Evolutionary conservation across 2,329 filamentous ascomycete species (phyloP).

Genomic region (Xylaria hypoxylon): DNA sequence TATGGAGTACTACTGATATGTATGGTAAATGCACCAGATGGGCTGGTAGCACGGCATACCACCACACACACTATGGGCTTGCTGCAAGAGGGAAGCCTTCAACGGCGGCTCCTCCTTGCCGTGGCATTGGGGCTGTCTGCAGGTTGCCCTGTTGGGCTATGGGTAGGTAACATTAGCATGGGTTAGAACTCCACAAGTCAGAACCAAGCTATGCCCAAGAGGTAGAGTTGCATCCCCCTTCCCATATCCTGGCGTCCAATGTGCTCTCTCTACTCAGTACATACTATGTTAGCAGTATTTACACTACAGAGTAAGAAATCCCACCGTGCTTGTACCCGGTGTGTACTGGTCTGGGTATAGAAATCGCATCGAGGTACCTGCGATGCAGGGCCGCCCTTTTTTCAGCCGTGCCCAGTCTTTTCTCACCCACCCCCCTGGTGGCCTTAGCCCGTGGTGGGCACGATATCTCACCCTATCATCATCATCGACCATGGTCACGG

Average conservation of each 20-base stretch:
- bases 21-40: background rate
- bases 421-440: slow-evolving; percentile 33
- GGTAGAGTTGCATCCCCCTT: slow-evolving; percentile 18
- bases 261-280: slow-evolving; percentile 6
- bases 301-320: slow-evolving; percentile 19
- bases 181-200: slow-evolving; percentile 22
- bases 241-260: slow-evolving; percentile 29
- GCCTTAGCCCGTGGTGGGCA: slow-evolving; percentile 8
- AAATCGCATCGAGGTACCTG: slow-evolving; percentile 31
- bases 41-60: slow-evolving; percentile 25
- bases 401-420: slow-evolving; percentile 39
- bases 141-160: slow-evolving; percentile 29
- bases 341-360: slow-evolving; percentile 30
- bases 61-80: slow-evolving; percentile 17
- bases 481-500: slow-evolving; percentile 15
- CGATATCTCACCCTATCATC: slow-evolving; percentile 25
- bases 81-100: slow-evolving; percentile 15
- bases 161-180: slow-evolving; percentile 17
- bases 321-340: slow-evolving; percentile 31
- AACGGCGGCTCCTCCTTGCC: slow-evolving; percentile 34
- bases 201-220: slow-evolving; percentile 25
- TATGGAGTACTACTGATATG: background rate
- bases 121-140: slow-evolving; percentile 29
- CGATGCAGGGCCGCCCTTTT: slow-evolving; percentile 36
- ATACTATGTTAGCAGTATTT: too few species aligned